Evolutionary conservation across 768 basidiomycete genomes (phyloP).

Genomic region (Phallus indusiatus): DNA sequence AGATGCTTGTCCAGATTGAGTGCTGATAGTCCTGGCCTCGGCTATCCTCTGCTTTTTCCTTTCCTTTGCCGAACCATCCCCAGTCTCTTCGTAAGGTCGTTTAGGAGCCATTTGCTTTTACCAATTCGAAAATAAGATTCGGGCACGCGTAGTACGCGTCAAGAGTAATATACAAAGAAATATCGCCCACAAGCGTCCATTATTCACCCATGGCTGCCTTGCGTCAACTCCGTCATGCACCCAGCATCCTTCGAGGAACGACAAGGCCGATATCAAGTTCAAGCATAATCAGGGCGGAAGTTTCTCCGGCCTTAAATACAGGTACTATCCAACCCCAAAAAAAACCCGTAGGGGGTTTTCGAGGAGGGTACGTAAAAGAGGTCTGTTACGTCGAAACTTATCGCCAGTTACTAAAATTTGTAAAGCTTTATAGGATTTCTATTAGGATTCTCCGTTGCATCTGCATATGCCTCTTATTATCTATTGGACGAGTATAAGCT

Average conservation of each 20-base stretch:
- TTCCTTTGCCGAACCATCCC: slow-evolving; percentile 30
- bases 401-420: not conserved
- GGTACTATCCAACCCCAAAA: slow-evolving; percentile 49
- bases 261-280: slow-evolving; percentile 1
- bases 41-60: slow-evolving; percentile 63
- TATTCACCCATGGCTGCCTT: not conserved
- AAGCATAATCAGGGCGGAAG: slow-evolving; percentile 19
- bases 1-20: slow-evolving; percentile 32
- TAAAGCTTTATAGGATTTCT: slow-evolving; percentile 73
- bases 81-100: slow-evolving; percentile 23
- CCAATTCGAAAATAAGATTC: not conserved
- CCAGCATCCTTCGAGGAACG: not conserved
- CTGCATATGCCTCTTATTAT: slow-evolving; percentile 78
- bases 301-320: slow-evolving; percentile 15
- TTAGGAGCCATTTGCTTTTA: slow-evolving; percentile 30
- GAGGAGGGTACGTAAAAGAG: slow-evolving; percentile 29
- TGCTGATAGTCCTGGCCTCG: slow-evolving; percentile 55
- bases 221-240: not conserved
- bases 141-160: not conserved
- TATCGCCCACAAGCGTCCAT: not conserved
- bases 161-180: not conserved
- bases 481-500: slow-evolving; percentile 85
- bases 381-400: slow-evolving; percentile 7
- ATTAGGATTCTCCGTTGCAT: slow-evolving; percentile 84
- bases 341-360: slow-evolving; percentile 60